Percentiles rank a stretch among this genome's conserved stretches.
Evolutionary conservation across 148 eudicot genomes (phyloP).

Genomic region (Chenopodium quinoa): DNA sequence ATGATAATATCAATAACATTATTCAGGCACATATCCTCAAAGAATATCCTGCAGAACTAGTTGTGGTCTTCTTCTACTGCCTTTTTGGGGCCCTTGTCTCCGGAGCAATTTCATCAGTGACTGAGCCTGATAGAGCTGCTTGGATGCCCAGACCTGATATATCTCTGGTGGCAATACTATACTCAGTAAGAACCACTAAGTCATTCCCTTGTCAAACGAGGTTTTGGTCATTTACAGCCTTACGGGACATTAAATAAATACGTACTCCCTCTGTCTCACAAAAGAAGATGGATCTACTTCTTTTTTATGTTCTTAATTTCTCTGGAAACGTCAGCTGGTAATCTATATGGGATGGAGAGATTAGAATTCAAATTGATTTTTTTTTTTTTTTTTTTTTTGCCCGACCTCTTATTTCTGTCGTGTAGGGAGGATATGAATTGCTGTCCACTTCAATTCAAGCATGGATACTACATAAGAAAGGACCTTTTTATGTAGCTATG

Average conservation of each 20-base stretch:
- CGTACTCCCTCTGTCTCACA: no score
- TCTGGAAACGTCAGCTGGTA: no score
- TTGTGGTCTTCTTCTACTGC: slow-evolving; percentile 63
- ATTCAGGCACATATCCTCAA: slow-evolving; percentile 60
- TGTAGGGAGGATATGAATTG: slow-evolving; percentile 36
- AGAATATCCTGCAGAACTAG: slow-evolving; percentile 66
- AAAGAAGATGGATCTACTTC: no score
- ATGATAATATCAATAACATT: background rate
- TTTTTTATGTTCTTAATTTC: no score
- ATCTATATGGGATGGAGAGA: no score
- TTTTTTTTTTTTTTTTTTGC: no score
- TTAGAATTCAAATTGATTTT: no score
- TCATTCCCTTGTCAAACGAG: background rate
- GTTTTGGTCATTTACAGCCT: no score
- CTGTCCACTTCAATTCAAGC: slow-evolving; percentile 48
- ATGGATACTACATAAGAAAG: slow-evolving; percentile 57
- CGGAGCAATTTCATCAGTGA: slow-evolving; percentile 37
- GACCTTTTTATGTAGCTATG: slow-evolving; percentile 78
- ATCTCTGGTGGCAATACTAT: slow-evolving; percentile 55
- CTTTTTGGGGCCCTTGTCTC: slow-evolving; percentile 42
- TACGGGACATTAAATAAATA: no score
- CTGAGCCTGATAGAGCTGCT: slow-evolving; percentile 42
- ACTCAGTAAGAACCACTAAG: slow-evolving; percentile 45
- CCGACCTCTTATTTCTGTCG: background rate
- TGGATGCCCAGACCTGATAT: slow-evolving; percentile 55